phyloP scores from a whole-genome alignment of 2,329 filamentous ascomycete species.

The Clonostachys rhizophaga region DNA sequence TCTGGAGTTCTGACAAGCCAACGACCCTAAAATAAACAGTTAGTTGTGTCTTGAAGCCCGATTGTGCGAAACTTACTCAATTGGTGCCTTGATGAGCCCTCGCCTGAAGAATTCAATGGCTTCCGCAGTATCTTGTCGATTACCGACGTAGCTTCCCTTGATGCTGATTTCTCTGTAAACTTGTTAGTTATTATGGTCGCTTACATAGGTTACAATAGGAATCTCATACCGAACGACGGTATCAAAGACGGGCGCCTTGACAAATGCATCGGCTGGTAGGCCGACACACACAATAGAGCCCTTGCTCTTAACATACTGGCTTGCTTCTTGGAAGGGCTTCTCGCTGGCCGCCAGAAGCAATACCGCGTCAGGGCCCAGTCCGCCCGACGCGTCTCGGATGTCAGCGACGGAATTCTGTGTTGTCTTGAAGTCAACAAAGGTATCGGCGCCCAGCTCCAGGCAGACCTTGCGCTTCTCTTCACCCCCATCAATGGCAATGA shows the following conservation, averaged over 20 bases:
- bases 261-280: slow-evolving; percentile 72
- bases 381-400: slow-evolving; percentile 74
- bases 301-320: slow-evolving; percentile 77
- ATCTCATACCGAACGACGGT: slow-evolving; percentile 59
- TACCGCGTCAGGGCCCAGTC: slow-evolving; percentile 81
- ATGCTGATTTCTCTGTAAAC: slow-evolving; percentile 71
- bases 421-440: slow-evolving; percentile 76
- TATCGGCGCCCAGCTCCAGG: slow-evolving; percentile 61
- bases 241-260: slow-evolving; percentile 83
- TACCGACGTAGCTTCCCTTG: slow-evolving; percentile 91
- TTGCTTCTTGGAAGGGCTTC: slow-evolving; percentile 93
- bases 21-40: too few relatives aligned
- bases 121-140: slow-evolving; percentile 81
- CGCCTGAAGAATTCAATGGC: slow-evolving; percentile 84
- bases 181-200: not conserved
- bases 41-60: too few relatives aligned
- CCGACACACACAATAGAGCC: slow-evolving; percentile 86
- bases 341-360: slow-evolving; percentile 81
- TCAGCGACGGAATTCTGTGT: slow-evolving; percentile 76
- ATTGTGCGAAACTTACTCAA: slow-evolving; percentile 45
- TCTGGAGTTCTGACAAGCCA: too few relatives aligned
- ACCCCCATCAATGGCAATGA: slow-evolving; percentile 79
- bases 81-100: slow-evolving; percentile 81
- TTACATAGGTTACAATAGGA: not conserved
- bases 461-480: slow-evolving; percentile 73